Conservation (phyloP, 2,329 filamentous ascomycete species). For the Colletotrichum eremochloae region DNA sequence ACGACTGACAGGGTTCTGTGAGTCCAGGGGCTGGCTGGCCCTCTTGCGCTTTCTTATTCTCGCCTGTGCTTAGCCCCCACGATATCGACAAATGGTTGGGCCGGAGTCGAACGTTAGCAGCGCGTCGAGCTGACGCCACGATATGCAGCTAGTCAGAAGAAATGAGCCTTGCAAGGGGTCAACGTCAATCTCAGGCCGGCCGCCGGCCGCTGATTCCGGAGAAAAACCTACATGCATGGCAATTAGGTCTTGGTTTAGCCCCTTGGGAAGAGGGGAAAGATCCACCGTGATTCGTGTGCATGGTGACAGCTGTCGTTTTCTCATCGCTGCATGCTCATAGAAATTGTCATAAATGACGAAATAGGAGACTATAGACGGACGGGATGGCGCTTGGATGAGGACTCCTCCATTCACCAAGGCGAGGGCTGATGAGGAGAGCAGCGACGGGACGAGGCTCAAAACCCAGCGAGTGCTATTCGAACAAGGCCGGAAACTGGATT, state of each 20-base stretch:
- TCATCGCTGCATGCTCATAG: neutral
- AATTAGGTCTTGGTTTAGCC: neutral
- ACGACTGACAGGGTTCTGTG: slow-evolving; percentile 1
- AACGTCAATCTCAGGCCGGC: neutral
- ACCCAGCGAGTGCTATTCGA: too few relatives aligned
- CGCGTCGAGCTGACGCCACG: neutral
- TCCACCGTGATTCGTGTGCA: neutral
- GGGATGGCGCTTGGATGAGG: neutral
- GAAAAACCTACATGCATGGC: neutral
- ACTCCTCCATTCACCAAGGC: neutral
- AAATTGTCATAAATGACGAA: neutral
- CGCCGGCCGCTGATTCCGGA: neutral
- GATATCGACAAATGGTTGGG: neutral
- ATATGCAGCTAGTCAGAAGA: neutral
- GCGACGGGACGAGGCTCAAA: neutral
- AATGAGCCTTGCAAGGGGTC: neutral
- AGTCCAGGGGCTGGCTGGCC: neutral
- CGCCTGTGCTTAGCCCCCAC: neutral
- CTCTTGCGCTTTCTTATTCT: slow-evolving; percentile 1
- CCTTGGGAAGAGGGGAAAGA: neutral
- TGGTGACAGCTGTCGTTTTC: neutral
- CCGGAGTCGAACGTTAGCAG: neutral
- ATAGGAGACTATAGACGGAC: neutral
- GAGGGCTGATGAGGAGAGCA: neutral
- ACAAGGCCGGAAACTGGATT: neutral